Evolutionary conservation across 2,329 filamentous ascomycete genomes (phyloP), one percentile per base, ranked within the genome.

Genomic region (Conoideocrella luteorostrata): DNA sequence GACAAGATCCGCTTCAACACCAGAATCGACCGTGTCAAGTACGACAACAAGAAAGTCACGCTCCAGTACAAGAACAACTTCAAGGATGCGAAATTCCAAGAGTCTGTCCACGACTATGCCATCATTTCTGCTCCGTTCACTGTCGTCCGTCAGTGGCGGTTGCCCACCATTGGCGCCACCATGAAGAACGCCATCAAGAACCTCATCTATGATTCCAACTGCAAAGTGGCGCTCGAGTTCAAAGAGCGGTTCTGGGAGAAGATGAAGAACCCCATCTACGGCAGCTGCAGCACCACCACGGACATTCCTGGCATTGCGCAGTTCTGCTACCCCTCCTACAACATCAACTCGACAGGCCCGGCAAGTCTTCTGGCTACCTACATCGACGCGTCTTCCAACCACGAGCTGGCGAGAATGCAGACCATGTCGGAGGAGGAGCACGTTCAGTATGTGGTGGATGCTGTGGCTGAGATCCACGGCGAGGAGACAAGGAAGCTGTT

Each of bases 401-500:
- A 59, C 13, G 52, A 55, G 23, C 54, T 56, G 28, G 67, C 74
- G 52, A 63, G 2, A 65, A 73, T 6, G 63, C 76, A 35, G 29
- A 47, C 40, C 45, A 47, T 47, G 45, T 66, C 70, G 10, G 77
- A 81, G 44, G 68, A 68, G 11, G 74, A 84, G 51, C 82, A 86
- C 53, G 75, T 84, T 3, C 72, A 75, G 13, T 71, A 78, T 43
- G 72, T 82, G 1, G 70, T 84, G 48, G 74, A 82, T 33, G 76
- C 80, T 17, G 84, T 86, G 77, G 66, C 77, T 12, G 76, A 84
- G 57, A 73, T 84, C n/a, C 82, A 86, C 55, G 82, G 82, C 4
- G 60, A 70, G 0, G 63, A 82, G 24, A 80, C 77, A 0, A 61
- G 65, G 2, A 70, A 80, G 45, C 69, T 85, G 54, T 87, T 72